Evolutionary conservation across 1,139 yeast species (phyloP).

Genomic region (Zhuliangozyma blackwelliae): DNA sequence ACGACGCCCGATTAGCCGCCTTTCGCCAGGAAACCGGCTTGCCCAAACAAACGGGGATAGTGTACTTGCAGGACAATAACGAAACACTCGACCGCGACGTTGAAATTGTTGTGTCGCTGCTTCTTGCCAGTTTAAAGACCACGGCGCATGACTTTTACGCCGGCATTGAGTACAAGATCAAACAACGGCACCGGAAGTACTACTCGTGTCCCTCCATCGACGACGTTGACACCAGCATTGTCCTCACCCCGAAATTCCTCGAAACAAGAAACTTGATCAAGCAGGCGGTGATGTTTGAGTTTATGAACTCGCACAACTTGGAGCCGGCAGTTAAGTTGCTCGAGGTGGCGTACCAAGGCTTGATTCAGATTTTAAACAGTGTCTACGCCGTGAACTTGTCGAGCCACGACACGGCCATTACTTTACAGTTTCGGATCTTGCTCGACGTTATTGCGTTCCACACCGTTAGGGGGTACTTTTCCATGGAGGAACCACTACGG

Average conservation of each 20-base stretch:
- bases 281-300: slow-evolving; percentile 33
- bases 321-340: slow-evolving; percentile 27
- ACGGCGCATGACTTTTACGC: slow-evolving; percentile 34
- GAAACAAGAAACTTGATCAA: slow-evolving; percentile 40
- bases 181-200: slow-evolving; percentile 35
- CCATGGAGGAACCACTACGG: slow-evolving; percentile 53
- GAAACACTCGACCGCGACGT: slow-evolving; percentile 20
- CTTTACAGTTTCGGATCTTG: slow-evolving; percentile 37
- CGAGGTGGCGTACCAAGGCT: slow-evolving; percentile 32
- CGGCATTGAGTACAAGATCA: slow-evolving; percentile 27
- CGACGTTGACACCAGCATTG: slow-evolving; percentile 25
- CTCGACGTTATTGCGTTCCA: slow-evolving; percentile 62
- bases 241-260: slow-evolving; percentile 34
- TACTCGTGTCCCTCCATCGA: slow-evolving; percentile 28
- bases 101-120: slow-evolving; percentile 25
- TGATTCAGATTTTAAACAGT: slow-evolving; percentile 22
- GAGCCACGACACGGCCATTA: slow-evolving; percentile 26
- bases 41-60: slow-evolving; percentile 27
- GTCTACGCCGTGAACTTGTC: slow-evolving; percentile 14
- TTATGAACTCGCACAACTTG: slow-evolving; percentile 30
- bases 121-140: slow-evolving; percentile 27
- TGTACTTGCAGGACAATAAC: slow-evolving; percentile 17
- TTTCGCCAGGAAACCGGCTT: slow-evolving; percentile 29
- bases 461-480: slow-evolving; percentile 57
- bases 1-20: slow-evolving; percentile 16